Evolutionary conservation across 1,139 yeast genomes (phyloP), one percentile per base, ranked within the genome.

Genomic region (Nadsonia starkeyi-henricii): DNA sequence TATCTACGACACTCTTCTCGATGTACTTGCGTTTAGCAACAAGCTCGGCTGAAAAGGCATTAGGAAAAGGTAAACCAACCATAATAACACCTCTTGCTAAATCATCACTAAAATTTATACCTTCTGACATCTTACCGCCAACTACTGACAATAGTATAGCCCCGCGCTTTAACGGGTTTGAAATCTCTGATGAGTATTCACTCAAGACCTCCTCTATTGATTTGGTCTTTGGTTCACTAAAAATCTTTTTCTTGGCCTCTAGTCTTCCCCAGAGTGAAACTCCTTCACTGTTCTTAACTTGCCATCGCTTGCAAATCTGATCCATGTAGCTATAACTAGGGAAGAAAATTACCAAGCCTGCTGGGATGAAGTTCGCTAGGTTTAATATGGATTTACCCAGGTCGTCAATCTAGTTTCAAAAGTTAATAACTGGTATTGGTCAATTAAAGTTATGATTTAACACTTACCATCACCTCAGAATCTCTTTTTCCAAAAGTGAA

Each of bases 91-190:
- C 91, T 53, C 97, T 70, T 0, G 96, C 96, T 26, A 91, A 66
- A 44, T 82, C 78, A 60, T 88, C 93, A 2, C 89, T 77, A 61
- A 91, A 89, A 60, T 89, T 89, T 47, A 89, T 91, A 5, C 98
- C 98, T 63, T 89, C 98, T 0, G 96, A 85, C 69, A 91, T 71
- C 58, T 83, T 83, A 0, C 97, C 98, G 1, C 96, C 96, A 17
- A 91, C 95, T 0, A 91, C 95, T 0, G 96, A 80, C 30, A 89
- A 70, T 4, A 91, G 64, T 1, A 84, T 58, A 0, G 94, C 91
- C 0, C 94, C 93, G 4, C 59, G 49, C 0, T 55, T 48, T 4
- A 41, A 33, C 37, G 45, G 51, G 2, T 36, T 42, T 3, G 49
- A 41, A 37, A 62, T 56, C 1, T 57, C 55, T 8, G 64, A 57